Base-by-base conservation (phyloP, 805 yeast genomes). In the Kurtzmaniella cleridarum region DNA sequence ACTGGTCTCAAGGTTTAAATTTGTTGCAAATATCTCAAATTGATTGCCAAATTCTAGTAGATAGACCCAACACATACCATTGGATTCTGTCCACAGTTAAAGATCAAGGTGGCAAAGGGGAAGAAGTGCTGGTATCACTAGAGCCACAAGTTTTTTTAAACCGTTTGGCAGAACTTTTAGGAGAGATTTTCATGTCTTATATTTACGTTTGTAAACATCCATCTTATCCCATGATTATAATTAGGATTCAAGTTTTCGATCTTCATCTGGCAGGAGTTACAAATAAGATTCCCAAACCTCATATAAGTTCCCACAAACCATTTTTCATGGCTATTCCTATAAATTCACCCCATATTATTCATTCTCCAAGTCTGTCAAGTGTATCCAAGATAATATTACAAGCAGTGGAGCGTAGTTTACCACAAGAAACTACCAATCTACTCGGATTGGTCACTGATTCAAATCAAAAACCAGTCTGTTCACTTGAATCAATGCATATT, bases 221-320 rank as follows among this genome's bases (percentile, higher is more conserved):
- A 3, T 60, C 61, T 7, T 66, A 76, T 32, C 87, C 89, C 0
- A 48, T 83, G 42, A 59, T 78, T 2, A 58, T 85, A 17, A 67
- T 83, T 7, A 58, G 95, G 35, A 66, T 85, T 16, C 95, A 84
- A 51, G 70, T 84, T 31, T 84, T 79, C 53, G 91, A 85, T 43
- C 38, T 64, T 35, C 52, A 57, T 23, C 43, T 48, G 10, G 23
- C 47, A 3, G 26, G 18, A 3, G 38, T 30, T 5, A 39, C 55
- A 1, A 45, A 45, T 10, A 31, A 41, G 13, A 40, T 40, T 14
- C 38, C 43, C 18, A 44, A 60, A 37, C 73, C 71, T 8, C 78
- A 62, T 43, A 64, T 79, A 5, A 44, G 71, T 0, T 76, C 88
- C 0, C 67, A 79, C 41, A 73, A 64, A 42, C 84, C 93, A 0